Base-by-base conservation (phyloP, 768 basidiomycete genomes). In the Phlegmacium glaucopus region DNA sequence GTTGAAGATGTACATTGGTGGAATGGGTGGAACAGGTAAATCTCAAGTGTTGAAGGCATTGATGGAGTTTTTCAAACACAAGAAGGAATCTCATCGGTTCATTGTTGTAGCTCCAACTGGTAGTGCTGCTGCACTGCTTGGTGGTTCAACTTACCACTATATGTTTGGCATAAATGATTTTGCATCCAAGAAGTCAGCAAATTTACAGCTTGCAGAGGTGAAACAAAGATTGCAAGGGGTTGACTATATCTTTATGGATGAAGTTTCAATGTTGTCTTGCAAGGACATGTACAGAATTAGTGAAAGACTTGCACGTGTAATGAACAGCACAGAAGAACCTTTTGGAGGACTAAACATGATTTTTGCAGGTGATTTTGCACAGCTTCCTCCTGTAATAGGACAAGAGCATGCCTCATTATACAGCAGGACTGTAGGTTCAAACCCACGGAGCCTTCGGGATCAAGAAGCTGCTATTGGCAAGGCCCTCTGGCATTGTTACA, bases 251-350 rank as follows among this genome's bases (percentile, higher is more conserved):
- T 71, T 74, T 26, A 44, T 72, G 8, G 68, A 74, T 60, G 71
- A 75, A 45, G 58, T 74, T 0, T 74, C 71, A 0, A 76, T 76
- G 74, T 32, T 72, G 0, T 60, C 61, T 1, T 68, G 66, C 39
- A 15, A 41, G n/a, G 62, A 65, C 29, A 32, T 72, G 29, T 65
- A 66, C 46, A 44, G 42, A 1, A 70, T 72, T 2, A 58, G 59
- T 51, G 50, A 52, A 1, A 52, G 52, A n/a, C 50, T 69, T n/a
- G 49, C 56, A 12, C 47, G 45, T 15, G 51, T 61, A 4, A 52
- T 56, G n/a, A 49, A 55, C 15, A 42, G 45, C 8, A 6, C 45
- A 3, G 43, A 54, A 13, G 18, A 38, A 5, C 55, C 66, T 9
- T 71, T 71, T 56, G 70, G 68, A 11, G 67, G 70, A 1, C 48